Percentiles rank a stretch among this genome's conserved stretches.
These are phyloP conservation scores for Pseudopithomyces maydicus DNA, from an alignment of 2,329 filamentous ascomycete genomes.

Conservation along the genomic window DNA sequence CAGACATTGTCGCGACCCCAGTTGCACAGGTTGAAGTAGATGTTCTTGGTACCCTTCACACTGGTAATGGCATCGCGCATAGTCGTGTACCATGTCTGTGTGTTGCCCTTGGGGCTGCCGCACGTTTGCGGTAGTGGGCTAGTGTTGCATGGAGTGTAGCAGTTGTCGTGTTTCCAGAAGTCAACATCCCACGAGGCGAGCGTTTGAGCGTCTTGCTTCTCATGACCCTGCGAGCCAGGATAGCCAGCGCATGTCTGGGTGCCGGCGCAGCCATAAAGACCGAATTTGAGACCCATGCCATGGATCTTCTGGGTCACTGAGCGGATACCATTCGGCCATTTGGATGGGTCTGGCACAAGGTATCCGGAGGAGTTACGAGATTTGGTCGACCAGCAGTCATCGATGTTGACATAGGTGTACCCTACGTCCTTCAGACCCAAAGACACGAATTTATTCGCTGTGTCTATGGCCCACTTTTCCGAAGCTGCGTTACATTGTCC, in stretches of 20 bases:
- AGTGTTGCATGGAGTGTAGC: constrained; percentile 31
- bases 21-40: constrained; percentile 37
- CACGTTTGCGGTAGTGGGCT: constrained; percentile 36
- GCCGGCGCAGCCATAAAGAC: constrained; percentile 64
- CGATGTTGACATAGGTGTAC: constrained; percentile 63
- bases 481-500: constrained; percentile 17
- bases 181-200: constrained; percentile 51
- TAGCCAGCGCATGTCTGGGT: constrained; percentile 60
- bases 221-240: constrained; percentile 61
- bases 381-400: constrained; percentile 63
- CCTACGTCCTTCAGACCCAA: constrained; percentile 50
- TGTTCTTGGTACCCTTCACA: constrained; percentile 45
- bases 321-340: constrained; percentile 63
- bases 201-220: constrained; percentile 60
- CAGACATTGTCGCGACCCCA: constrained; percentile 34
- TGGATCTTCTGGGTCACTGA: constrained; percentile 61
- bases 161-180: constrained; percentile 35
- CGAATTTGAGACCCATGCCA: constrained; percentile 62
- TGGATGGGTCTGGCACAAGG: constrained; percentile 53
- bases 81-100: constrained; percentile 52
- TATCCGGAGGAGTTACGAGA: constrained; percentile 47
- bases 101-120: constrained; percentile 55
- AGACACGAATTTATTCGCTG: constrained; percentile 10
- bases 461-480: constrained; percentile 5
- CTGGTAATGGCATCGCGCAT: constrained; percentile 7